A percentile compares a stretch with the other conserved stretches of the same genome.
These are phyloP conservation scores for Leptographium wingfieldii DNA, from an alignment of 2,329 filamentous ascomycete species.

Conservation along the genomic window DNA sequence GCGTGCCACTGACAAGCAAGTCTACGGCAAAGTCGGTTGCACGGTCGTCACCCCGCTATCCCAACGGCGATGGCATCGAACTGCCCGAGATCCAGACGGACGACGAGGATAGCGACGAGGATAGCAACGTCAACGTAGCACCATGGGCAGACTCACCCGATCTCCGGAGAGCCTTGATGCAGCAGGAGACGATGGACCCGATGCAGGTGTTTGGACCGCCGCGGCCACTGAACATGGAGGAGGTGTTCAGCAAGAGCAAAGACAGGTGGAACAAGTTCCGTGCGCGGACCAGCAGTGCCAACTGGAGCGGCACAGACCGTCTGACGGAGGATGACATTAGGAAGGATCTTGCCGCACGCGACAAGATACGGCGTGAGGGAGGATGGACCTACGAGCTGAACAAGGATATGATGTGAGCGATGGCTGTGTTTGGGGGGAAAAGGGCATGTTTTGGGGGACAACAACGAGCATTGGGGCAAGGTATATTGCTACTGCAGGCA, in stretches of 20 bases:
- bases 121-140: conserved; percentile 47
- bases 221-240: conserved; percentile 82
- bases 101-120: conserved; percentile 56
- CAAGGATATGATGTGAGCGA: conserved; percentile 26
- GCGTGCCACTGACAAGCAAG: conserved; percentile 28
- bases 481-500: neutral
- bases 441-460: neutral
- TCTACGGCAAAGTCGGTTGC: conserved; percentile 43
- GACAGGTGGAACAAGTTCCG: conserved; percentile 80
- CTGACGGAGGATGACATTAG: conserved; percentile 81
- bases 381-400: conserved; percentile 66
- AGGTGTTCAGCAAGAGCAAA: conserved; percentile 85
- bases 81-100: conserved; percentile 94
- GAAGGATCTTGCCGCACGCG: conserved; percentile 65
- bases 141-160: conserved; percentile 85
- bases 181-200: conserved; percentile 78
- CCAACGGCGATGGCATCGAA: conserved; percentile 79
- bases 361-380: conserved; percentile 68
- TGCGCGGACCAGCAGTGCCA: conserved; percentile 81
- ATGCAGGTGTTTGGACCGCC: conserved; percentile 81
- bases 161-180: conserved; percentile 59
- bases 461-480: neutral
- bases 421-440: neutral
- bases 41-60: conserved; percentile 70
- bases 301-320: conserved; percentile 73